Evolutionary conservation across 192 early-diverging fungal species (phyloP), one percentile per base, ranked within the genome.

Genomic region (Umbelopsis sp.): DNA sequence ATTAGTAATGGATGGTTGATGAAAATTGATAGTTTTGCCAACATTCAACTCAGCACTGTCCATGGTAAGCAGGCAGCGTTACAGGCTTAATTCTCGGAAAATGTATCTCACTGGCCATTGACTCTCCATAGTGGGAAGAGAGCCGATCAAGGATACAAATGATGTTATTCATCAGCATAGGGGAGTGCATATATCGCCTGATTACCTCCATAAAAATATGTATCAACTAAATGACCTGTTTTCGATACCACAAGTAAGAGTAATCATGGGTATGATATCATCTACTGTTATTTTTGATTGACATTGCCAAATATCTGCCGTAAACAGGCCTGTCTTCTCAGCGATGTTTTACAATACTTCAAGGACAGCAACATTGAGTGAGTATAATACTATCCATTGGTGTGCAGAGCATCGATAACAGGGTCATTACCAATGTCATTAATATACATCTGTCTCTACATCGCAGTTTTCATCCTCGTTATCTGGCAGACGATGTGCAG

Each of bases 181-280:
- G 26, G 87, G 88, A 16, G 76, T 81, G 21, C 88, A 90, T 50
- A 77, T 90, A 44, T 77, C 88, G 11, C 86, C 83, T 2, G 80
- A 85, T 70, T 90, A 90, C 69, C 71, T 84, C 8, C 77, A 75
- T 25, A 71, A 72, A 17, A 87, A 90, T 24, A 83, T 88, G 65
- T 82, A 81, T 71, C 88, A 90, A 29, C 68, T 90, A 29, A 88
- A 87, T 36, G 88, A 90, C 66, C 66, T 90, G 10, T 90, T 88
- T 49, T 84, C 82, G 14, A 77, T 86, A 26, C 88, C 88, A 0
- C 75, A 77, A 36, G 38, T 67, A 47, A 21, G 10, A 4, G 4
- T 20, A 3, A 20, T 47, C 2, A 49, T 49, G 47, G n/a, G 17
- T 49, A 4, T 6, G 14, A 20, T 49, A 7, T 49, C n/a, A 17